Percentiles rank a stretch among this genome's conserved stretches.
Evolutionary conservation across 805 yeast genomes (phyloP).

Genomic region (Suhomyces sp.): DNA sequence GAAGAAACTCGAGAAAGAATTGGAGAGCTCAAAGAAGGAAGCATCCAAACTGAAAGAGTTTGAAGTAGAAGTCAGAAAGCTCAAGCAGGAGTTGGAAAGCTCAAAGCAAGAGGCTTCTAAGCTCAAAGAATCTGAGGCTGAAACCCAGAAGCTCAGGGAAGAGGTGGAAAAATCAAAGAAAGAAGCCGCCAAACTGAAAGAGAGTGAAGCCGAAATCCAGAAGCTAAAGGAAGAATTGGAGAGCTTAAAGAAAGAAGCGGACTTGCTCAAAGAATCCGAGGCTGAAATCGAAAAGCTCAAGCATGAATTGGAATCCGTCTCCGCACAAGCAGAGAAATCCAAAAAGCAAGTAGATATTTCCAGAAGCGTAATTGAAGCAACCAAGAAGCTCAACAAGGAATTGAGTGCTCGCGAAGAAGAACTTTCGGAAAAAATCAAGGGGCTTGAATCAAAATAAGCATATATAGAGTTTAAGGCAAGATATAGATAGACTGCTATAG

Average conservation of each 20-base stretch:
- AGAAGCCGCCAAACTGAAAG: background rate
- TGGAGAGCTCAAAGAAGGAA: background rate
- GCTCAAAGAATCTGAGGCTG: background rate
- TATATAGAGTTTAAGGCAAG: background rate
- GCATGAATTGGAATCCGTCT: background rate
- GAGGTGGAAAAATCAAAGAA: background rate
- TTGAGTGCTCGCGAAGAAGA: background rate
- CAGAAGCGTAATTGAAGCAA: background rate
- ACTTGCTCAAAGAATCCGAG: background rate
- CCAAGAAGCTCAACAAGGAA: constrained; percentile 1
- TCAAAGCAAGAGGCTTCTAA: background rate
- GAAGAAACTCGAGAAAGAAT: background rate
- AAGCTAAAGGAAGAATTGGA: background rate
- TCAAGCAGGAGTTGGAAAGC: background rate
- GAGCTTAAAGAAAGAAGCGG: background rate
- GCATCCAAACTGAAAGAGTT: background rate
- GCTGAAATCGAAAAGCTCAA: background rate
- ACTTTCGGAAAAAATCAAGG: background rate
- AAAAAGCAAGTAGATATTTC: constrained; percentile 3
- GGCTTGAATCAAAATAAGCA: background rate
- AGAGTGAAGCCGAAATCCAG: background rate
- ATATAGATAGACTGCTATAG: background rate
- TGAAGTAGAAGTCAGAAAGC: background rate
- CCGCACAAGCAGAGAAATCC: background rate
- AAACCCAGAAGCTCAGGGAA: background rate